Percentiles rank a stretch among this genome's conserved stretches.
phyloP scores from a whole-genome alignment of 2,329 filamentous ascomycete species.

The Cladosporium sp. region DNA sequence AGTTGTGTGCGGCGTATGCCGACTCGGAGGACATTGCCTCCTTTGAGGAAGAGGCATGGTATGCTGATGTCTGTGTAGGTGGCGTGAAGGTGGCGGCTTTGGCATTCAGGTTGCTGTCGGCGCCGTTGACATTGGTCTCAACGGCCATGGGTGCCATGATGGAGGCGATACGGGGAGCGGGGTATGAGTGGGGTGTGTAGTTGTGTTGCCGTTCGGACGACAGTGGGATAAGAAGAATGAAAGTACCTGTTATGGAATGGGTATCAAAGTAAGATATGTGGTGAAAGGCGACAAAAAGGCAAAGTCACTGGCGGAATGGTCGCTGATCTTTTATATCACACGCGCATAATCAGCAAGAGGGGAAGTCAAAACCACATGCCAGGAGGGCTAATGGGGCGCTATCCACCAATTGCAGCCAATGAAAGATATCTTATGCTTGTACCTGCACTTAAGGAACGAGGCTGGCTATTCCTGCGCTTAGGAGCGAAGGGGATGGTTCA shows the following conservation, averaged over 20 bases:
- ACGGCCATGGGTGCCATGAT: slow-evolving; percentile 36
- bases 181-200: slow-evolving; percentile 1
- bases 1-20: slow-evolving; percentile 92
- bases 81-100: slow-evolving; percentile 40
- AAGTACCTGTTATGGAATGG: not conserved
- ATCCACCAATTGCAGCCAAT: slow-evolving; percentile 2
- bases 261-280: not conserved
- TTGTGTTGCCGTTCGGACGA: not conserved
- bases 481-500: slow-evolving; percentile 8
- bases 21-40: slow-evolving; percentile 77
- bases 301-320: not conserved
- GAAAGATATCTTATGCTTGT: not conserved
- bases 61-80: slow-evolving; percentile 41
- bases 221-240: not conserved
- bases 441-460: slow-evolving; percentile 11
- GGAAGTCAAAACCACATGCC: not conserved
- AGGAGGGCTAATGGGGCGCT: slow-evolving; percentile 6
- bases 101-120: slow-evolving; percentile 34
- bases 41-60: slow-evolving; percentile 74
- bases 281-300: not conserved
- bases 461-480: slow-evolving; percentile 14
- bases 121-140: slow-evolving; percentile 23
- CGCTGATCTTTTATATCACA: slow-evolving; percentile 9
- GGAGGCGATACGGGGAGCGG: slow-evolving; percentile 3
- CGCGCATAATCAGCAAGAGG: not conserved